Percentiles rank a stretch among this genome's conserved stretches.
Evolutionary conservation across 352 stramenopile species (phyloP).

Genomic region (Phytophthora cajani): DNA sequence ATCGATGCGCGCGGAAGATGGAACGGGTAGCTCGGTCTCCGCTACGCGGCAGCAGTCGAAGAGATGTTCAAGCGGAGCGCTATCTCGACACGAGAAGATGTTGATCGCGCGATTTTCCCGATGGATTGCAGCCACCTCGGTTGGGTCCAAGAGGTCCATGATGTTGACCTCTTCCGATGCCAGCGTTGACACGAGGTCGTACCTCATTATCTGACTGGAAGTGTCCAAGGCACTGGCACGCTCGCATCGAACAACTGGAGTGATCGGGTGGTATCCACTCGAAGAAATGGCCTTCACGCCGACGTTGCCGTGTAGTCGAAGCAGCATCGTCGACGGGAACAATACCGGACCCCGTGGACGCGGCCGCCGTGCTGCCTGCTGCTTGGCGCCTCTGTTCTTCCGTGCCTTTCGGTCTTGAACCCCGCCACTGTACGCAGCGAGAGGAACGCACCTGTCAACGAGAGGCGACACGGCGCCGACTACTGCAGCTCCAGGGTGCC

Average conservation of each 20-base stretch:
- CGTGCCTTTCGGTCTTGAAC: not conserved
- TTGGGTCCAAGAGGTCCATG: conserved; percentile 32
- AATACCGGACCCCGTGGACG: conserved; percentile 16
- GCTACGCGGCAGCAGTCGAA: conserved; percentile 1
- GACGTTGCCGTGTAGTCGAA: conserved; percentile 48
- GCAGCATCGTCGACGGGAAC: conserved; percentile 54
- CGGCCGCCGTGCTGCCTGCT: conserved; percentile 11
- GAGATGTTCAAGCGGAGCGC: conserved; percentile 22
- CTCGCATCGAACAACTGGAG: conserved; percentile 50
- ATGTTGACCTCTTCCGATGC: conserved; percentile 10
- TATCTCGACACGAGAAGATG: conserved; percentile 43
- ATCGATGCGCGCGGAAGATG: conserved; percentile 24
- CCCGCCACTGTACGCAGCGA: conserved; percentile 30
- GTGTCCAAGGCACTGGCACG: conserved; percentile 4
- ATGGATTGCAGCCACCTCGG: conserved; percentile 33
- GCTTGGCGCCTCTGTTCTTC: conserved; percentile 17
- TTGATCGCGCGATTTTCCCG: conserved; percentile 31
- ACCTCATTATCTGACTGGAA: conserved; percentile 24
- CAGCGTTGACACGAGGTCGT: conserved; percentile 30
- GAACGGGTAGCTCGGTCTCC: not conserved
- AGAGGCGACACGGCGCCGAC: conserved; percentile 53
- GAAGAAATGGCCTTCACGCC: conserved; percentile 47
- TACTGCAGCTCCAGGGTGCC: conserved; percentile 46
- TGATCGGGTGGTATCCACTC: conserved; percentile 52
- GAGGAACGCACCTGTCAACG: conserved; percentile 43